Evolutionary conservation across 1,284 basidiomycete species (phyloP).

Genomic region (Irpex lacteus): DNA sequence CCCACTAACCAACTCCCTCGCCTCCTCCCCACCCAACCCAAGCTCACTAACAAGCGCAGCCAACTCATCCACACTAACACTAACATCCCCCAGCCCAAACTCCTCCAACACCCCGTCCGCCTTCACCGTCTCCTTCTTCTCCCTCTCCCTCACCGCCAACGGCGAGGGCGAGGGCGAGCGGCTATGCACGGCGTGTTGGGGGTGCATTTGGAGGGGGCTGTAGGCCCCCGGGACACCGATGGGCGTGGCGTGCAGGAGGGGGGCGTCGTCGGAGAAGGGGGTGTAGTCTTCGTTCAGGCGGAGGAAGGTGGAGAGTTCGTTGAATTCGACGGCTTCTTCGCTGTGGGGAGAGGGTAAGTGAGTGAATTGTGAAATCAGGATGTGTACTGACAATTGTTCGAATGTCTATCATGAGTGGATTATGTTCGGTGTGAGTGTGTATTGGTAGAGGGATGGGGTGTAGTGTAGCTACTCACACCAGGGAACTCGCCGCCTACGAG

Average conservation of each 20-base stretch:
- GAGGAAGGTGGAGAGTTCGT: constrained; percentile 66
- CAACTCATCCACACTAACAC: constrained; percentile 73
- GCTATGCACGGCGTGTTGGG: constrained; percentile 58
- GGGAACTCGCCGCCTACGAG: constrained; percentile 68
- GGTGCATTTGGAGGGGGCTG: constrained; percentile 73
- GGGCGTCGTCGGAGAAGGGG: constrained; percentile 49
- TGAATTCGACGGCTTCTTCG: constrained; percentile 78
- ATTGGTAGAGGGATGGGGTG: constrained; percentile 25
- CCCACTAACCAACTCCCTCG: constrained; percentile 64
- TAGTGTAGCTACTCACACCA: constrained; percentile 38
- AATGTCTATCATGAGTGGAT: constrained; percentile 40
- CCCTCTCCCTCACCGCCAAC: constrained; percentile 16
- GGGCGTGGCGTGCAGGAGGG: constrained; percentile 49
- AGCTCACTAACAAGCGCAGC: constrained; percentile 65
- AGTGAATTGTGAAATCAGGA: too few species aligned
- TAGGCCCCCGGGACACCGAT: constrained; percentile 77
- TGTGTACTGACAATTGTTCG: constrained; percentile 47
- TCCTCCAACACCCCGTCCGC: constrained; percentile 63
- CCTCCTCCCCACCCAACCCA: constrained; percentile 70
- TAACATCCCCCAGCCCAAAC: constrained; percentile 71
- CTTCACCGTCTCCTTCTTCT: constrained; percentile 49
- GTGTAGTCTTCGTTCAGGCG: constrained; percentile 64
- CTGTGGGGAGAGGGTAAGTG: constrained; percentile 33
- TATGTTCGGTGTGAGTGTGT: constrained; percentile 18
- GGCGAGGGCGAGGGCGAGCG: constrained; percentile 40